Conservation (phyloP, 768 basidiomycete species). For the Collybia mongolica region DNA sequence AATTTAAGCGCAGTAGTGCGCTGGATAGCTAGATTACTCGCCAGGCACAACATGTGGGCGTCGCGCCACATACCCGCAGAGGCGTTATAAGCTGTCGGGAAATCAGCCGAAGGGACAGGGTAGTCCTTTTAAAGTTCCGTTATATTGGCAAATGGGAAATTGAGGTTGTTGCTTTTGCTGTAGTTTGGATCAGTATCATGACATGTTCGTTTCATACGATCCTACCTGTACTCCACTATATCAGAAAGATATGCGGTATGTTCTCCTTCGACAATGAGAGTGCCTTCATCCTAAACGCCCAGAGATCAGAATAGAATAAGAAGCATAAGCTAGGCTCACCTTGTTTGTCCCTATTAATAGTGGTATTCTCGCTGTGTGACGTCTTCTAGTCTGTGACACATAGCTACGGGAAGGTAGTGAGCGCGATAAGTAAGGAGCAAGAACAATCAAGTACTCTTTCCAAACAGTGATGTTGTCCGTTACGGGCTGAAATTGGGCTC, state of each 20-base stretch:
- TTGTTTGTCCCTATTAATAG: constrained; percentile 31
- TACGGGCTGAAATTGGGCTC: constrained; percentile 31
- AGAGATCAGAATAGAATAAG: not conserved
- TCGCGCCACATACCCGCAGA: constrained; percentile 32
- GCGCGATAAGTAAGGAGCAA: not conserved
- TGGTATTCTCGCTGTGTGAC: constrained; percentile 28
- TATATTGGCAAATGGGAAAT: constrained; percentile 27
- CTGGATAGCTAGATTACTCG: constrained; percentile 24
- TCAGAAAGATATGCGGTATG: constrained; percentile 29
- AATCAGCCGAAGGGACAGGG: constrained; percentile 24
- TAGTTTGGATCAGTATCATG: not conserved
- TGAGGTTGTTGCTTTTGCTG: constrained; percentile 31
- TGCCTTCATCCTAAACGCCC: constrained; percentile 27
- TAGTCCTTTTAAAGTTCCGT: constrained; percentile 20
- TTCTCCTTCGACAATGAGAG: constrained; percentile 31
- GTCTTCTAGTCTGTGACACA: constrained; percentile 24
- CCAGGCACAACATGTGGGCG: constrained; percentile 33
- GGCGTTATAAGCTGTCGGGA: constrained; percentile 30
- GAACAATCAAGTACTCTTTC: constrained; percentile 23
- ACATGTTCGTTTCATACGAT: not conserved
- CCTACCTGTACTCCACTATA: constrained; percentile 25
- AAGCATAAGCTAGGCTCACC: constrained; percentile 6
- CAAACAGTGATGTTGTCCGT: constrained; percentile 31
- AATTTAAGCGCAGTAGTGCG: constrained; percentile 18
- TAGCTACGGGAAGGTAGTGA: constrained; percentile 15